Evolutionary conservation across 441 rosid species (phyloP).

Genomic region (Gossypium davidsonii): DNA sequence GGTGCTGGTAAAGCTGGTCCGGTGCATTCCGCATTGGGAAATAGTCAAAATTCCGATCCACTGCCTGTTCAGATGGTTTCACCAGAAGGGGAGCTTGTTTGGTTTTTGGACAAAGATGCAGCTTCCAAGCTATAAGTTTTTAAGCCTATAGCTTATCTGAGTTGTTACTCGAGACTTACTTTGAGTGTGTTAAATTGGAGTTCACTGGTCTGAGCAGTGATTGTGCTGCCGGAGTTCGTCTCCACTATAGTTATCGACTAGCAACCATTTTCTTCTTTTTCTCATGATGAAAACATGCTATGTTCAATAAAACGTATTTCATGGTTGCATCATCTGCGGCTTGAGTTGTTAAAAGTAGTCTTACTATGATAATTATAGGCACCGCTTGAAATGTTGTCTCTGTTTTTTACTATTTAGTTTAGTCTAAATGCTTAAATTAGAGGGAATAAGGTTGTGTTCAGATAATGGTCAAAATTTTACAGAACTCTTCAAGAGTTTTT

Average conservation of each 20-base stretch:
- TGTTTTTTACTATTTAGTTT: too few relatives aligned
- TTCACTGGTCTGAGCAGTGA: conserved; percentile 1
- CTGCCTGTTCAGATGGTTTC: conserved; percentile 59
- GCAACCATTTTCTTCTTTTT: background rate
- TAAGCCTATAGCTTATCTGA: background rate
- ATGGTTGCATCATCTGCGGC: background rate
- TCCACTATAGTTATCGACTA: background rate
- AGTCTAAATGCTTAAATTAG: too few relatives aligned
- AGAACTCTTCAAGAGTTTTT: too few relatives aligned
- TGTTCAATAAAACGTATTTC: conserved; percentile 5
- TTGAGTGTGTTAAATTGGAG: conserved; percentile 4
- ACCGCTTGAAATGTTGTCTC: too few relatives aligned
- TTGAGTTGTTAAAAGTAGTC: background rate
- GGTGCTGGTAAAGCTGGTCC: conserved; percentile 66
- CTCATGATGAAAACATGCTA: background rate
- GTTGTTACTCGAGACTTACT: background rate
- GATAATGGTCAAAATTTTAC: too few relatives aligned
- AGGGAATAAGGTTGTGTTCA: too few relatives aligned
- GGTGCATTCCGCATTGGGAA: conserved; percentile 46
- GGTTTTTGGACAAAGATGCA: conserved; percentile 82
- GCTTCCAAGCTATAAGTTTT: conserved; percentile 56
- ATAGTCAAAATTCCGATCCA: conserved; percentile 24
- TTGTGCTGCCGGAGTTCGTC: background rate
- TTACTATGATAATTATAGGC: background rate
- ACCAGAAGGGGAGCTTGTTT: conserved; percentile 64